A percentile compares a stretch with the other conserved stretches of the same genome.
phyloP scores from a whole-genome alignment of 1,139 yeast species.

The Geotrichum europaeum region DNA sequence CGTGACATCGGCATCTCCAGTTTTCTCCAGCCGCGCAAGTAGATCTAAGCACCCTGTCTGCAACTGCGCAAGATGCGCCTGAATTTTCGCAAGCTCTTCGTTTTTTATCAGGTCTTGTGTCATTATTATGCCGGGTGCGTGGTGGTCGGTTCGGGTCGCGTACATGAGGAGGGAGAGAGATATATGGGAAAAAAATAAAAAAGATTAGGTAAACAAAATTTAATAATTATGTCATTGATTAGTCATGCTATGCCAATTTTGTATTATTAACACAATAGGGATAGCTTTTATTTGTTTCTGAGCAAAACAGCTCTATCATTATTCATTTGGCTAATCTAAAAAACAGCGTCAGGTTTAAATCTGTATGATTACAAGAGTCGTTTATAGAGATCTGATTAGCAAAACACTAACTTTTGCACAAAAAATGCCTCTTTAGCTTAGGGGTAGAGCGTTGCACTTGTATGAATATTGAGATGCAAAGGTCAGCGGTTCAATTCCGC shows the following conservation, averaged over 20 bases:
- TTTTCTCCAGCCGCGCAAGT: not conserved
- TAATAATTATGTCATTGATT: too few relatives aligned
- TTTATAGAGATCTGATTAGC: too few relatives aligned
- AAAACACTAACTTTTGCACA: not conserved
- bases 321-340: too few relatives aligned
- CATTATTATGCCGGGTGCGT: not conserved
- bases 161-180: not conserved
- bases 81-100: not conserved
- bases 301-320: too few relatives aligned
- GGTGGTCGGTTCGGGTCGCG: not conserved
- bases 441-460: conserved; percentile 3
- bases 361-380: not conserved
- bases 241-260: too few relatives aligned
- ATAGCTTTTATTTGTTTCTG: too few relatives aligned
- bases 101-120: conserved; percentile 4
- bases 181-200: not conserved
- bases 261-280: too few relatives aligned
- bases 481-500: conserved; percentile 11
- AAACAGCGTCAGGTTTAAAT: too few relatives aligned
- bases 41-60: conserved; percentile 12
- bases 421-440: conserved; percentile 1
- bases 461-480: not conserved
- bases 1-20: not conserved
- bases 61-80: conserved; percentile 9
- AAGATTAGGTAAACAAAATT: too few relatives aligned